A percentile compares a stretch with the other conserved stretches of the same genome.
phyloP scores from a whole-genome alignment of 257 asterid genomes.

The Solanum piurae region DNA sequence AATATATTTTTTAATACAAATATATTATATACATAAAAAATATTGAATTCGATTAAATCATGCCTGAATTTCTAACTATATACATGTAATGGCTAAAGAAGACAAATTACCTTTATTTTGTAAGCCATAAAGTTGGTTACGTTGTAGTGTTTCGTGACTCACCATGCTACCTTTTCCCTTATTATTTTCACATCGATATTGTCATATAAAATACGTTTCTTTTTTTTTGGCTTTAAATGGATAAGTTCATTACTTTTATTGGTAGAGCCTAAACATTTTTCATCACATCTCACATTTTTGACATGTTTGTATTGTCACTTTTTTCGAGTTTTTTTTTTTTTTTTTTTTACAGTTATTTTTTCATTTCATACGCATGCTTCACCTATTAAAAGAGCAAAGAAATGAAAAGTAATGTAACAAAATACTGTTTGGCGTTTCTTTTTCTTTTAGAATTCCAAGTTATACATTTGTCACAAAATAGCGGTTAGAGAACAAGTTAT shows the following conservation, averaged over 20 bases:
- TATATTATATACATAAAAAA: accelerated
- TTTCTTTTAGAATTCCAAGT: neutral
- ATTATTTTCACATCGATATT: neutral
- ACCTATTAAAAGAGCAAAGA: neutral
- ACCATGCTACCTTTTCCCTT: neutral
- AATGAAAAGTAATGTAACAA: neutral
- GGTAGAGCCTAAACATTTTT: neutral
- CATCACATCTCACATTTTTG: neutral
- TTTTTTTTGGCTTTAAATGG: neutral
- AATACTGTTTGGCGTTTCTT: neutral
- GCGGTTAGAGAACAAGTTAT: neutral
- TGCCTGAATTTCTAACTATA: neutral
- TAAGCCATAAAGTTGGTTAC: neutral
- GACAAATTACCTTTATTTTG: neutral
- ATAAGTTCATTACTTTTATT: neutral
- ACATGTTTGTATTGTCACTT: neutral
- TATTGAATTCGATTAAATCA: accelerated
- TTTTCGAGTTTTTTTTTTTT: neutral
- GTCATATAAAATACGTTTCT: neutral
- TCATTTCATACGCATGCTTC: neutral
- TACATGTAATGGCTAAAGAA: neutral
- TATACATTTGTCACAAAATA: neutral
- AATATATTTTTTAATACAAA: neutral
- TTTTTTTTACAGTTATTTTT: neutral
- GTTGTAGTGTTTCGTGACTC: neutral